phyloP scores from a whole-genome alignment of 164 flowering plant species.

The Dillenia suffruticosa region DNA sequence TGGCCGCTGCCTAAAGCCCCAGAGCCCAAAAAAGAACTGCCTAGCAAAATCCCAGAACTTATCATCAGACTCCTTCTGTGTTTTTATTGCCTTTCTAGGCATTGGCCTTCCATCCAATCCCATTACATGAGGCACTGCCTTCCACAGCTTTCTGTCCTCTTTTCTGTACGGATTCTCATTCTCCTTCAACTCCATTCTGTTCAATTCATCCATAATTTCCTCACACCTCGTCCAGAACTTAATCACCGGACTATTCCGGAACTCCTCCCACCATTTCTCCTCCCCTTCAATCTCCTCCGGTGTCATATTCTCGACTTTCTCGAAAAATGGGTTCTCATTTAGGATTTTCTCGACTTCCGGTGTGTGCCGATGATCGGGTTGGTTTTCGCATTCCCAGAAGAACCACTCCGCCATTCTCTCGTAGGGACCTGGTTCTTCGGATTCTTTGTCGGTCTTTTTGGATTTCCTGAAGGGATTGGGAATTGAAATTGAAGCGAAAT shows the following conservation, averaged over 20 bases:
- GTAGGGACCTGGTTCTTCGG: constrained; percentile 35
- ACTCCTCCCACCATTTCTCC: constrained; percentile 51
- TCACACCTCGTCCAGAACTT: constrained; percentile 48
- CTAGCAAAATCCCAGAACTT: constrained; percentile 88
- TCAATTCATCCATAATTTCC: constrained; percentile 50
- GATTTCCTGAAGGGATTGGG: constrained; percentile 17
- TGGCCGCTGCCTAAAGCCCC: constrained; percentile 89
- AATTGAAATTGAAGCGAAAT: constrained; percentile 48
- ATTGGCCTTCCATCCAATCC: constrained; percentile 93
- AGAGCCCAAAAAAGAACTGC: constrained; percentile 89
- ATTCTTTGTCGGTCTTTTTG: constrained; percentile 15
- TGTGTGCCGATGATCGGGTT: constrained; percentile 63
- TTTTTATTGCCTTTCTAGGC: constrained; percentile 79
- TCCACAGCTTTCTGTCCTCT: constrained; percentile 69
- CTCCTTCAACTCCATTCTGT: constrained; percentile 54
- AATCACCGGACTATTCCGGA: constrained; percentile 46
- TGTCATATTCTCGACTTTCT: constrained; percentile 54
- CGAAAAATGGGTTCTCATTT: constrained; percentile 49
- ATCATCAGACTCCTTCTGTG: constrained; percentile 50
- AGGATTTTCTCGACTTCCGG: constrained; percentile 78
- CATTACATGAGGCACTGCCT: constrained; percentile 59
- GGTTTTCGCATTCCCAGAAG: constrained; percentile 71
- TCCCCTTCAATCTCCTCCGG: constrained; percentile 64
- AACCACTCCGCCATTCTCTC: constrained; percentile 48
- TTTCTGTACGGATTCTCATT: constrained; percentile 47